These are phyloP conservation scores for Begonia peltatifolia DNA, from an alignment of 306 rosid genomes.

Conservation along the genomic window DNA sequence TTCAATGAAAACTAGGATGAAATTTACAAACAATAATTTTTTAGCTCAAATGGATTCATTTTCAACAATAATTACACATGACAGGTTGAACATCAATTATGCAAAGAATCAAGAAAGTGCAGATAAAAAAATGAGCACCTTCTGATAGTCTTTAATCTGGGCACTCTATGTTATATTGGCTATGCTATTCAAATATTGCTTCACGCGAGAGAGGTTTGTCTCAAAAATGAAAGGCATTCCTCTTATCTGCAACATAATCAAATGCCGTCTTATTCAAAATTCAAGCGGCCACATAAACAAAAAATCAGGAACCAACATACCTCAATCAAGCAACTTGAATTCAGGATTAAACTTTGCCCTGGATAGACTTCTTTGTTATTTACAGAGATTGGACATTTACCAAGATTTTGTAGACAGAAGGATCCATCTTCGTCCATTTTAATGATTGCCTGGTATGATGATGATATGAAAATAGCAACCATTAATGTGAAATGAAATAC, in stretches of 20 bases:
- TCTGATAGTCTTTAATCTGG: slow-evolving; percentile 21
- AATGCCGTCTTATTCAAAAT: background rate
- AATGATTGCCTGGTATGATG: slow-evolving; percentile 46
- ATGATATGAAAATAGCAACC: too few relatives aligned
- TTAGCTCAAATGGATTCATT: too few relatives aligned
- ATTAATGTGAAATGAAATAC: too few relatives aligned
- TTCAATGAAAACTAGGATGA: background rate
- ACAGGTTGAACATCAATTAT: slow-evolving; percentile 5
- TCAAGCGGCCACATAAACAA: background rate
- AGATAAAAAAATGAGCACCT: slow-evolving; percentile 40
- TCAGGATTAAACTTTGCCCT: slow-evolving; percentile 50
- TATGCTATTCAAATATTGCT: slow-evolving; percentile 39
- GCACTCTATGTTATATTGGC: slow-evolving; percentile 20
- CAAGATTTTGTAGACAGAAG: slow-evolving; percentile 65
- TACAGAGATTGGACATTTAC: slow-evolving; percentile 50
- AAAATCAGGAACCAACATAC: slow-evolving; percentile 22
- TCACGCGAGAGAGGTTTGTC: slow-evolving; percentile 37
- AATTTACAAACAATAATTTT: too few relatives aligned
- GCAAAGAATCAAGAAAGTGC: slow-evolving; percentile 37
- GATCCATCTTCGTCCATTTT: slow-evolving; percentile 62
- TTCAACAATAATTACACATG: background rate
- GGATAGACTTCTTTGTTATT: slow-evolving; percentile 58
- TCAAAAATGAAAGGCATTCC: slow-evolving; percentile 68
- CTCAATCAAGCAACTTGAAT: slow-evolving; percentile 69
- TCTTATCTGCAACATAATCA: slow-evolving; percentile 53